A percentile compares a stretch with the other conserved stretches of the same genome.
Evolutionary conservation across 208 protist species (phyloP).

Genomic region (Wallacemonas sp.): DNA sequence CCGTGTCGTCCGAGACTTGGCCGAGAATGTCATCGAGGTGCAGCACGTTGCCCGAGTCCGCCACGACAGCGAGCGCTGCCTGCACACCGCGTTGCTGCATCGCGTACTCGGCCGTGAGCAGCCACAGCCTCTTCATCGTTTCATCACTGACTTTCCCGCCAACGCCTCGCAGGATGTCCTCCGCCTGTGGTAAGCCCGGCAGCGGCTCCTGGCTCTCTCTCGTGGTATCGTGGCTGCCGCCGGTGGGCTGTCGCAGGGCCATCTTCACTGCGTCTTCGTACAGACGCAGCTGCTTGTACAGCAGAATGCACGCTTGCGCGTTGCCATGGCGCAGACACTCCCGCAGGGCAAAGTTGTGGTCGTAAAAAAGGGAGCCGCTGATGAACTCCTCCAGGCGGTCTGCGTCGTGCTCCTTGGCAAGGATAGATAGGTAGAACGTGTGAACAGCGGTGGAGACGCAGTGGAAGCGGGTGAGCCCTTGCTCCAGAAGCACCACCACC

Average conservation of each 20-base stretch:
- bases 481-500: slow-evolving; percentile 91
- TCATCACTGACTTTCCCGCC: slow-evolving; percentile 59
- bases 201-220: slow-evolving; percentile 16
- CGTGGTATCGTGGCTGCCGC: neutral
- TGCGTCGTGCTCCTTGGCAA: slow-evolving; percentile 73
- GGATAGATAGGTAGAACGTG: slow-evolving; percentile 93
- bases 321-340: slow-evolving; percentile 80
- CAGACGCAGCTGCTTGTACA: slow-evolving; percentile 91
- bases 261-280: slow-evolving; percentile 95
- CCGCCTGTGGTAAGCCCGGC: slow-evolving; percentile 64
- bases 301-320: slow-evolving; percentile 70
- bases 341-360: slow-evolving; percentile 91
- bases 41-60: slow-evolving; percentile 69
- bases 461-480: slow-evolving; percentile 79
- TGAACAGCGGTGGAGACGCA: slow-evolving; percentile 89
- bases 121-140: slow-evolving; percentile 91
- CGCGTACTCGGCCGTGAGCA: slow-evolving; percentile 87
- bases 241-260: slow-evolving; percentile 45
- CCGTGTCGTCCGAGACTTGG: slow-evolving; percentile 90
- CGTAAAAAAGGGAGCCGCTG: slow-evolving; percentile 71
- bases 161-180: slow-evolving; percentile 72
- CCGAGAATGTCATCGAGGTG: slow-evolving; percentile 96
- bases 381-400: slow-evolving; percentile 81
- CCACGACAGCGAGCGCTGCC: slow-evolving; percentile 71
- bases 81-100: slow-evolving; percentile 71